These are phyloP conservation scores for Asparagopsis taxiformis DNA, from an alignment of 31 red algal species.

Conservation along the genomic window DNA sequence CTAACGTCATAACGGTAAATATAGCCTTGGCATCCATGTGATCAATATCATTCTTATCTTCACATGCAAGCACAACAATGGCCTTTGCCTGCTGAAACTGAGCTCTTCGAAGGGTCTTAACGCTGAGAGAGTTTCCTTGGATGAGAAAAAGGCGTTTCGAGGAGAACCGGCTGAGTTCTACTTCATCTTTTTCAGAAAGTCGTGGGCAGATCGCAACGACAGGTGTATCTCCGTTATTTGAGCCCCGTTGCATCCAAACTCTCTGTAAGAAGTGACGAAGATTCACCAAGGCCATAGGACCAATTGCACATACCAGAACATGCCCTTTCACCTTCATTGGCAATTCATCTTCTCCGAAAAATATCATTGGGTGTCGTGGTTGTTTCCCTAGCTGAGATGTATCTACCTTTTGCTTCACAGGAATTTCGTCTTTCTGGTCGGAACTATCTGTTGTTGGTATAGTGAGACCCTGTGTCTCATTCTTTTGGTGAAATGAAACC, in stretches of 20 bases:
- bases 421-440: not conserved
- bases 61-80: slow-evolving; percentile 82
- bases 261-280: slow-evolving; percentile 67
- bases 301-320: slow-evolving; percentile 80
- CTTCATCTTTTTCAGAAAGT: slow-evolving; percentile 70
- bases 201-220: slow-evolving; percentile 79
- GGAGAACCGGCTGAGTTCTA: slow-evolving; percentile 26
- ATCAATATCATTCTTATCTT: slow-evolving; percentile 66
- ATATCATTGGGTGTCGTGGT: slow-evolving; percentile 21
- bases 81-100: slow-evolving; percentile 78
- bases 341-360: slow-evolving; percentile 57
- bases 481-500: slow-evolving; percentile 18
- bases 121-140: slow-evolving; percentile 75
- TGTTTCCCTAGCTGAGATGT: not conserved
- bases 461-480: not conserved
- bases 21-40: slow-evolving; percentile 85
- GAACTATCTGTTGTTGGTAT: not conserved
- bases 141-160: slow-evolving; percentile 54
- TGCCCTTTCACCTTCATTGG: slow-evolving; percentile 73
- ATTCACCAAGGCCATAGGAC: slow-evolving; percentile 65
- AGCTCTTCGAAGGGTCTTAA: slow-evolving; percentile 68
- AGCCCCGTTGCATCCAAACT: slow-evolving; percentile 51
- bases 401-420: not conserved
- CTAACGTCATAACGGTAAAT: slow-evolving; percentile 92
- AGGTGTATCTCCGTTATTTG: slow-evolving; percentile 36